Evolutionary conservation across 306 rosid species (phyloP), one percentile per base, ranked within the genome.

Genomic region (Prunus kanzakura): DNA sequence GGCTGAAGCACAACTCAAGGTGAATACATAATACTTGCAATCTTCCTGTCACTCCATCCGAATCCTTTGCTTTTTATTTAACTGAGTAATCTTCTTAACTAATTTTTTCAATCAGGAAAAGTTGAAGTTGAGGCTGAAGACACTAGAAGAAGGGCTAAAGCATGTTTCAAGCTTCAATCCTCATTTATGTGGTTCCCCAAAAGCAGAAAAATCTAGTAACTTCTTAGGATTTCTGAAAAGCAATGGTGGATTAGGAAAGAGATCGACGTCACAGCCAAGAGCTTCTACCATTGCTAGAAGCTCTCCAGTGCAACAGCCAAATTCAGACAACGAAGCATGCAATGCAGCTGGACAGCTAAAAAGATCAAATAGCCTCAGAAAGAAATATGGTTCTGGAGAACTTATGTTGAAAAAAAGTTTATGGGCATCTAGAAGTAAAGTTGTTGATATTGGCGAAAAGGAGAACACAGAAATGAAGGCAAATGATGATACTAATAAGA

Each of bases 1-100:
- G 82, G 99, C 97, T 80, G 99, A 95, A 79, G 95, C 92, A 78
- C 97, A 86, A 79, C 82, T 95, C 72, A 95, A 95, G 97, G 99
- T 89, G 71, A 75, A 67, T 52, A 73, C 68, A 64, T 54, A 22
- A 71, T 29, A 76, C 29, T 38, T 35, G 49, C 41, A 22, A 55
- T 73, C 38, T 60, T 74, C 66, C 23, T 45, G 20, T 30, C 61
- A 50, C 27, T 52, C 76, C 49, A 35, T 69, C 49, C 27, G 69
- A 73, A 56, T 20, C 6, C 27, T 68, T 11, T 64, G 11, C 32
- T 9, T 38, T 25, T 63, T 29, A 57, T 14, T 11, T 22, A 55
- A 20, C 46, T 56, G 46, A 74, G 2, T 6, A 27, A 38, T 18
- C 54, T 64, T 55, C 23, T 51, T 16, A 73, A 43, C 71, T 81